phyloP scores from a whole-genome alignment of 805 yeast species.

The Myxozyma vanderwaltii region DNA sequence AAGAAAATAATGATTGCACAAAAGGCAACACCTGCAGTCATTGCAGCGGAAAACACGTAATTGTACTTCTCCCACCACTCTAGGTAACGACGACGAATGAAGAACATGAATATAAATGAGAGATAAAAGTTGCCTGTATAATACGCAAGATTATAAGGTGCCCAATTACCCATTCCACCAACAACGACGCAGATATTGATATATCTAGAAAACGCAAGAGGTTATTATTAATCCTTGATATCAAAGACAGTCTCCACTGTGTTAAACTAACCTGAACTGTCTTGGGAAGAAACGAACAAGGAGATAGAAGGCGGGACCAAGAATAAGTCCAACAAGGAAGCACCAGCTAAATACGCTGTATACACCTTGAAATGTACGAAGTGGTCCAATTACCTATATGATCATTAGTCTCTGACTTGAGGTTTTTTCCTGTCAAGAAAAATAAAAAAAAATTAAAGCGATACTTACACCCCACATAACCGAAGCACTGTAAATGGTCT shows the following conservation, averaged over 20 bases:
- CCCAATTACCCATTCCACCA: conserved; percentile 46
- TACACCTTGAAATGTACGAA: conserved; percentile 57
- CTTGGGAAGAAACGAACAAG: conserved; percentile 3
- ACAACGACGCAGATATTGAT: conserved; percentile 15
- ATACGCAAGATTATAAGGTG: conserved; percentile 38
- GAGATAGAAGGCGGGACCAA: conserved; percentile 30
- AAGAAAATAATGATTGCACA: conserved; percentile 61
- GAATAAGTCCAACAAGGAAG: conserved; percentile 59
- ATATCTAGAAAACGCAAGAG: background rate
- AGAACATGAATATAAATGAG: conserved; percentile 60
- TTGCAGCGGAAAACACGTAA: conserved; percentile 63
- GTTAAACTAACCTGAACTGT: background rate
- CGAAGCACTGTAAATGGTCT: conserved; percentile 56
- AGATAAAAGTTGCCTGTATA: conserved; percentile 32
- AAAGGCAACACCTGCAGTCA: conserved; percentile 68
- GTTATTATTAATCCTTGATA: background rate
- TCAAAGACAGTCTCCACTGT: background rate
- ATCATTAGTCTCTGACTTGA: background rate
- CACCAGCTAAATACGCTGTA: conserved; percentile 60
- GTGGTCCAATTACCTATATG: conserved; percentile 64
- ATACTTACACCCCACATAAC: conserved; percentile 63
- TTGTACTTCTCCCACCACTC: conserved; percentile 79
- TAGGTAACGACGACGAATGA: conserved; percentile 56
- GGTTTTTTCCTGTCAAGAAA: background rate
- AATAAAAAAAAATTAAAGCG: conserved; percentile 40